Conservation (phyloP, 495 filamentous ascomycete species). For the Evernia prunastri region DNA sequence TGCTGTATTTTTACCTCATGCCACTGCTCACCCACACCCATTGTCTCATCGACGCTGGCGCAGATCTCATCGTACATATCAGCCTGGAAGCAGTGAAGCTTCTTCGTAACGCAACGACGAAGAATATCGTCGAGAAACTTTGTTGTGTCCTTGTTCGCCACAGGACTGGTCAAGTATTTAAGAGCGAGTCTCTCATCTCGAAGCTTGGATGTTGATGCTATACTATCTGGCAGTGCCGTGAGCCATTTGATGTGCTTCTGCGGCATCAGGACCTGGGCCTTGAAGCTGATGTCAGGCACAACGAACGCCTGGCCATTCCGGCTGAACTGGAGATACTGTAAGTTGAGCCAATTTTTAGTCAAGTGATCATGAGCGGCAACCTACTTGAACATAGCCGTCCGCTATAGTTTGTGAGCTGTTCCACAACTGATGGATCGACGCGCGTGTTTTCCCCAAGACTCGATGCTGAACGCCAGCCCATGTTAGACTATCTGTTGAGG, state of each 20-base stretch:
- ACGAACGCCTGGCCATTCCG: neutral
- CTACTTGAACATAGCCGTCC: conserved; percentile 2
- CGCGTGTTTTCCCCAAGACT: too few relatives aligned
- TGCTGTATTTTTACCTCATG: conserved; percentile 2
- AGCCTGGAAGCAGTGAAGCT: neutral
- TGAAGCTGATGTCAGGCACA: conserved; percentile 4
- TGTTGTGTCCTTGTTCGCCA: conserved; percentile 1
- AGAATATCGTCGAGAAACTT: conserved; percentile 4
- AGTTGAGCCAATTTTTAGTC: too few relatives aligned
- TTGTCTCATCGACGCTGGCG: conserved; percentile 10
- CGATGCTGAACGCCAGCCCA: too few relatives aligned
- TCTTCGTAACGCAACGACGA: conserved; percentile 5
- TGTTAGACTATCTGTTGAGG: too few relatives aligned
- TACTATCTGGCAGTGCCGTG: conserved; percentile 1
- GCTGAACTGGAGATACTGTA: conserved; percentile 4
- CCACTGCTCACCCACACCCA: conserved; percentile 7
- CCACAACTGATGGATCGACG: too few relatives aligned
- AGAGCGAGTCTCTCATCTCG: conserved; percentile 3
- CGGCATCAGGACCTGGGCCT: conserved; percentile 3
- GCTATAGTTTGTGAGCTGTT: conserved; percentile 2
- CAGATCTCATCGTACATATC: conserved; percentile 6
- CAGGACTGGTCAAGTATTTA: neutral
- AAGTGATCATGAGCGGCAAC: neutral
- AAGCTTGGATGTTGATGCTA: neutral
- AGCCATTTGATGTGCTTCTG: conserved; percentile 12